These are phyloP conservation scores for Fragaria nilgerrensis DNA, from an alignment of 306 rosid species.

Conservation along the genomic window DNA sequence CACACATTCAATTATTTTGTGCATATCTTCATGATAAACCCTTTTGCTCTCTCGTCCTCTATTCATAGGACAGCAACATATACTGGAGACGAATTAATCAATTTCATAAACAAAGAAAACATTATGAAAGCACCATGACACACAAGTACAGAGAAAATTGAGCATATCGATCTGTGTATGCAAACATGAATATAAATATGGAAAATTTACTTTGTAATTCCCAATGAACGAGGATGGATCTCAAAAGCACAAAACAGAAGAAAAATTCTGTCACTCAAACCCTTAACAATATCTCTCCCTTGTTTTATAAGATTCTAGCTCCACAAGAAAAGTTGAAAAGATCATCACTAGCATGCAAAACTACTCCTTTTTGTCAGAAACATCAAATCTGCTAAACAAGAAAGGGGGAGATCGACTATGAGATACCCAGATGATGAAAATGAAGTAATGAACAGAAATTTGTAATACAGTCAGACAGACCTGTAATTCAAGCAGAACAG, in stretches of 20 bases:
- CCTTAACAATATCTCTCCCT: neutral
- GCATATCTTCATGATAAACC: neutral
- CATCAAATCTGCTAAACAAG: neutral
- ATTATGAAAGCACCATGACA: neutral
- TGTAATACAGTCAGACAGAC: neutral
- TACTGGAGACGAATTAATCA: neutral
- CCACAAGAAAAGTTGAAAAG: neutral
- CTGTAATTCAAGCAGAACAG: neutral
- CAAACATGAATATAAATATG: neutral
- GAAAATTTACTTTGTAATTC: neutral
- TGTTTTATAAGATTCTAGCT: neutral
- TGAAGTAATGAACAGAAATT: neutral
- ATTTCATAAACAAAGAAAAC: neutral
- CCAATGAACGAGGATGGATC: constrained; percentile 21
- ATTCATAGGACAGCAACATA: neutral
- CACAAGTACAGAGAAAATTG: neutral
- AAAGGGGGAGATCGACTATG: neutral
- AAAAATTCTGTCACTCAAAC: constrained; percentile 17
- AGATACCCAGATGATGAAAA: constrained; percentile 12
- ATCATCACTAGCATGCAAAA: constrained; percentile 9
- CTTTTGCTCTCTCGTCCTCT: neutral
- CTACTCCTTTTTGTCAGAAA: neutral
- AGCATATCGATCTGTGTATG: neutral
- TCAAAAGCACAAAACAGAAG: constrained; percentile 9
- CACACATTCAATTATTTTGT: neutral